Evolutionary conservation across 2,329 filamentous ascomycete species (phyloP), one percentile per base, ranked within the genome.

Genomic region (Didymella sp.): DNA sequence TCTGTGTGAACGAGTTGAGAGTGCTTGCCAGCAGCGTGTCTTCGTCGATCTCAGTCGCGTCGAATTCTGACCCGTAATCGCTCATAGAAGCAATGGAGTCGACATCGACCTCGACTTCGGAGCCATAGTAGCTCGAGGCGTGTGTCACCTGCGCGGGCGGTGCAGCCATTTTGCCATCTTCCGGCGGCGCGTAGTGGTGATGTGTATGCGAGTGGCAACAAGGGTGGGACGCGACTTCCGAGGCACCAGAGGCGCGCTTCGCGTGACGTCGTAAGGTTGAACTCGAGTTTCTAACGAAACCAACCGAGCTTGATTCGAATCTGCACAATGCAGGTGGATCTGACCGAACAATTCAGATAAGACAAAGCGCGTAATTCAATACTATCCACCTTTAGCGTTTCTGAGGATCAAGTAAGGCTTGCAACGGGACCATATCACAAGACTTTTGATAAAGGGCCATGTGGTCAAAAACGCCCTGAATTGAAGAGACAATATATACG

Each of bases 21-120:
- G 54, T 56, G 42, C 46, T 56, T 37, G 64, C 62, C 19, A 68
- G 58, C 28, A 54, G 44, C 7, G 33, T 33, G 6, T 58, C 50
- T 44, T 58, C 56, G 35, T 50, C 28, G 4, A 58, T 19, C 17
- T 53, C 56, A 37, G 44, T 42, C 40, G 38, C 56, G 17, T 83
- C 81, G 62, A 88, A 83, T 56, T 89, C 87, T 2, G 85, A 87
- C 58, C 86, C 87, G 81, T 89, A 89, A 64, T 89, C 86, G 72
- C 84, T 87, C 57, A 59, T 51, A n/a, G 64, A 52, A 33, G 60
- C 35, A 27, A 64, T 24, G 21, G 63, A 66, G 61, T 85, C 82
- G 3, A 79, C 73, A 7, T 84, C 81, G 62, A 88, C 81, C 15
- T 57, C 48, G 21, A 51, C 35, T 59, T 89, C 86, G 5, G 84